Evolutionary conservation across 2,329 filamentous ascomycete genomes (phyloP).

Genomic region (Sarocladium strictum): DNA sequence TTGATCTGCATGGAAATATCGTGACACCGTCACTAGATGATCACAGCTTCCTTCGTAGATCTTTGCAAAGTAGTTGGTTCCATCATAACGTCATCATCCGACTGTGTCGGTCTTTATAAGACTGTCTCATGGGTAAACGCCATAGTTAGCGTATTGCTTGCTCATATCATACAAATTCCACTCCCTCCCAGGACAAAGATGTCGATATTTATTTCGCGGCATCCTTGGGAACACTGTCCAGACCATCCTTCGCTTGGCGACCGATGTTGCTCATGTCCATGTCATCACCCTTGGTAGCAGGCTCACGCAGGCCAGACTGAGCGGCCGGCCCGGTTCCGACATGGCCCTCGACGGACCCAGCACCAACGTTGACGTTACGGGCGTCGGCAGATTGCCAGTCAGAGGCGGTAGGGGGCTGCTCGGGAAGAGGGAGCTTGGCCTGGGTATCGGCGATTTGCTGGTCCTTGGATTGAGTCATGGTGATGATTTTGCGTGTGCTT

Average conservation of each 20-base stretch:
- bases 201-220: constrained; percentile 12
- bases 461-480: constrained; percentile 48
- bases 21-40: too few relatives aligned
- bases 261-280: constrained; percentile 56
- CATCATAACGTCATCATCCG: background rate
- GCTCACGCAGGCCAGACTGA: constrained; percentile 49
- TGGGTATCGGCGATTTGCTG: constrained; percentile 62
- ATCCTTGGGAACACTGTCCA: constrained; percentile 23
- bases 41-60: too few relatives aligned
- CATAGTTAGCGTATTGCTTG: background rate
- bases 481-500: background rate
- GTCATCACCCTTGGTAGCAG: constrained; percentile 50
- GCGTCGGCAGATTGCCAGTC: constrained; percentile 73
- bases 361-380: constrained; percentile 63
- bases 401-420: constrained; percentile 67
- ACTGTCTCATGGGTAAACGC: background rate
- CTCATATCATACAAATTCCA: background rate
- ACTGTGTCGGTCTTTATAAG: background rate
- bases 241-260: constrained; percentile 54
- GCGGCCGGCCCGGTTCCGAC: constrained; percentile 44
- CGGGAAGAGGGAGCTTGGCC: constrained; percentile 72
- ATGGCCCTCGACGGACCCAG: constrained; percentile 46
- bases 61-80: background rate
- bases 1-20: too few relatives aligned
- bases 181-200: too few relatives aligned